Percentiles rank a stretch among this genome's conserved stretches.
These are phyloP conservation scores for Saccharomyces eubayanus DNA, from an alignment of 805 yeast genomes.

Conservation along the genomic window DNA sequence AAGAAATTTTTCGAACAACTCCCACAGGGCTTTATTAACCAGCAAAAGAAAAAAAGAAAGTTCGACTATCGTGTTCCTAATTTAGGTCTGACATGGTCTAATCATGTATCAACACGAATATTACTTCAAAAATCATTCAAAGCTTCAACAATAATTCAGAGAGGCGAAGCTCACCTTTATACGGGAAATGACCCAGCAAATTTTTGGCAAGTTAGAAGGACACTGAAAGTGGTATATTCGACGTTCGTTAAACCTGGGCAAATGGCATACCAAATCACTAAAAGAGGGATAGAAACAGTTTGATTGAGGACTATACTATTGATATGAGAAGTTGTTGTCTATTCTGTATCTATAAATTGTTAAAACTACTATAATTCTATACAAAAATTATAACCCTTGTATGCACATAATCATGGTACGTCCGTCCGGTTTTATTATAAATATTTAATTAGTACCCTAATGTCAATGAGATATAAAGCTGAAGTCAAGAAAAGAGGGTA, in stretches of 20 bases:
- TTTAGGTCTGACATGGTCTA: slow-evolving; percentile 49
- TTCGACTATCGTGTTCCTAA: slow-evolving; percentile 40
- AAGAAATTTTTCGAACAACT: background rate
- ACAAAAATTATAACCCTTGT: background rate
- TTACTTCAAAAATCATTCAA: slow-evolving; percentile 37
- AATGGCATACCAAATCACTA: slow-evolving; percentile 18
- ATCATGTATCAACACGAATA: slow-evolving; percentile 42
- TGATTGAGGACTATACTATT: background rate
- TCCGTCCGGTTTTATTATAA: background rate
- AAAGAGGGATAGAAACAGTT: slow-evolving; percentile 20
- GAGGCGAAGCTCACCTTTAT: slow-evolving; percentile 27
- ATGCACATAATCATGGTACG: background rate
- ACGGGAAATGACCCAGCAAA: slow-evolving; percentile 27
- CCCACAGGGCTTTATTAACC: background rate
- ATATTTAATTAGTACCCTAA: background rate
- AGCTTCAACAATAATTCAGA: slow-evolving; percentile 29
- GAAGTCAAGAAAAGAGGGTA: background rate
- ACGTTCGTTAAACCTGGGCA: slow-evolving; percentile 24
- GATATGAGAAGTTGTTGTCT: background rate
- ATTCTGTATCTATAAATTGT: background rate
- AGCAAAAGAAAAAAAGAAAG: slow-evolving; percentile 23
- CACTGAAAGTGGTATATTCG: slow-evolving; percentile 37
- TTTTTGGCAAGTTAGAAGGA: slow-evolving; percentile 31
- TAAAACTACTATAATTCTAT: background rate
- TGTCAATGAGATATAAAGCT: background rate